Percentiles rank a stretch among this genome's conserved stretches.
Conservation (phyloP, 2,329 filamentous ascomycete species). For the Fusarium virguliforme region DNA sequence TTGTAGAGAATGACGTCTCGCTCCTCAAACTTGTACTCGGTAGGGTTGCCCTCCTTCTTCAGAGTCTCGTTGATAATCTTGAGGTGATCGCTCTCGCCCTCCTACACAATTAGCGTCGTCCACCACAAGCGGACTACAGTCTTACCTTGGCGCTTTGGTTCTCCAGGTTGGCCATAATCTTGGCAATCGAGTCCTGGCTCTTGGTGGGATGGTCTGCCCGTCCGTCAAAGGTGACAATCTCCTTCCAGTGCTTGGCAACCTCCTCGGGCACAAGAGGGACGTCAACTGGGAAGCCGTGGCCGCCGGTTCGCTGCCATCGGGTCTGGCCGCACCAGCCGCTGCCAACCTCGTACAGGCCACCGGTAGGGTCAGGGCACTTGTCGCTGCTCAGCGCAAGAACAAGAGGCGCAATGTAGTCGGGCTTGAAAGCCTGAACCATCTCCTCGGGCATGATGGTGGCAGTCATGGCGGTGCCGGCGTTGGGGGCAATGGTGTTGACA, state of each 20-base stretch:
- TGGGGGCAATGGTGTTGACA: slow-evolving; percentile 98
- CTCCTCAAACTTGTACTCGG: slow-evolving; percentile 87
- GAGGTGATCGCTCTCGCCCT: slow-evolving; percentile 75
- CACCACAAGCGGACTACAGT: slow-evolving; percentile 45
- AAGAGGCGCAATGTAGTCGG: slow-evolving; percentile 95
- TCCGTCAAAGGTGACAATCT: slow-evolving; percentile 89
- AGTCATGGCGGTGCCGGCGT: slow-evolving; percentile 96
- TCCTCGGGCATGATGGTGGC: slow-evolving; percentile 95
- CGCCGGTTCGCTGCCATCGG: slow-evolving; percentile 93
- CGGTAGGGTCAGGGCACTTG: slow-evolving; percentile 87
- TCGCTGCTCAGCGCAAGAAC: slow-evolving; percentile 90
- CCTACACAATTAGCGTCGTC: slow-evolving; percentile 46
- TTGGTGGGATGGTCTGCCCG: slow-evolving; percentile 90
- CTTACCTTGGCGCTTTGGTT: slow-evolving; percentile 80
- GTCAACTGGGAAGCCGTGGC: slow-evolving; percentile 92
- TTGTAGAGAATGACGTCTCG: slow-evolving; percentile 96
- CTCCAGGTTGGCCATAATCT: slow-evolving; percentile 84
- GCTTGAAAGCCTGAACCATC: slow-evolving; percentile 99
- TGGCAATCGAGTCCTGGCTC: slow-evolving; percentile 82
- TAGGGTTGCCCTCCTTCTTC: slow-evolving; percentile 78
- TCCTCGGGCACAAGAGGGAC: slow-evolving; percentile 87
- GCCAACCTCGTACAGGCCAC: slow-evolving; percentile 93
- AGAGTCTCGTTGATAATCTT: slow-evolving; percentile 83
- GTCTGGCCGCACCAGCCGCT: slow-evolving; percentile 94
- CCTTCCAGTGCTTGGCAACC: slow-evolving; percentile 81